phyloP scores from a whole-genome alignment of 139 green algal genomes.

The Chlorokybus atmophyticus region DNA sequence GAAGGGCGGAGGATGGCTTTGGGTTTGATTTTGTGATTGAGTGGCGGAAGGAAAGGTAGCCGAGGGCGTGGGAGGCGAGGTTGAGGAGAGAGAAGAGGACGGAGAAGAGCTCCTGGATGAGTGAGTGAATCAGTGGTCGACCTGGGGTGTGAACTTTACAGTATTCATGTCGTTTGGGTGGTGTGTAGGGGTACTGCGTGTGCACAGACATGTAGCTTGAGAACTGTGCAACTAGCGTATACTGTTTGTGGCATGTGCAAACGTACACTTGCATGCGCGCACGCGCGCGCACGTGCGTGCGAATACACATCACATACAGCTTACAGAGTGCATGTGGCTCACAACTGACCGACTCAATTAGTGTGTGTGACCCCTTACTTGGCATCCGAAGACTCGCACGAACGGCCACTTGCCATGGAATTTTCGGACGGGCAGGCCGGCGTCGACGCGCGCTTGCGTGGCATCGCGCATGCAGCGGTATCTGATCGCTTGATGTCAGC shows the following conservation, averaged over 20 bases:
- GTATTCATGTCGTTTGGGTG: neutral
- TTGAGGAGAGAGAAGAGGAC: conserved; percentile 63
- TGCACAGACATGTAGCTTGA: neutral
- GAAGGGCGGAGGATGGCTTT: conserved; percentile 6
- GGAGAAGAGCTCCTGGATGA: conserved; percentile 49
- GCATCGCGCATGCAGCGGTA: conserved; percentile 61
- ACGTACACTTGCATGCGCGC: neutral
- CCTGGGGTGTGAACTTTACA: neutral
- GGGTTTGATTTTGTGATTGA: too few species aligned
- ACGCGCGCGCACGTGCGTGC: neutral
- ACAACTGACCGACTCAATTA: neutral
- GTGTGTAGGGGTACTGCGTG: neutral
- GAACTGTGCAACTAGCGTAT: neutral
- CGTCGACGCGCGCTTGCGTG: conserved; percentile 14
- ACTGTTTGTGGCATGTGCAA: neutral
- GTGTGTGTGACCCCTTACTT: conserved; percentile 8
- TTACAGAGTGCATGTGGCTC: neutral
- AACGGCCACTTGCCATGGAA: conserved; percentile 89
- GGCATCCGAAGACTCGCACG: conserved; percentile 37
- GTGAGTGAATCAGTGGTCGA: neutral
- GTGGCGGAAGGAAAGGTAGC: conserved; percentile 1
- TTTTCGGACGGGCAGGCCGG: conserved; percentile 29
- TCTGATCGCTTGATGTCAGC: too few species aligned
- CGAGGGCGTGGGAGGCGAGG: conserved; percentile 40
- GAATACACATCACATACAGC: neutral